Conservation (phyloP, 345 rosid species). For the Nasturtium officinale region DNA sequence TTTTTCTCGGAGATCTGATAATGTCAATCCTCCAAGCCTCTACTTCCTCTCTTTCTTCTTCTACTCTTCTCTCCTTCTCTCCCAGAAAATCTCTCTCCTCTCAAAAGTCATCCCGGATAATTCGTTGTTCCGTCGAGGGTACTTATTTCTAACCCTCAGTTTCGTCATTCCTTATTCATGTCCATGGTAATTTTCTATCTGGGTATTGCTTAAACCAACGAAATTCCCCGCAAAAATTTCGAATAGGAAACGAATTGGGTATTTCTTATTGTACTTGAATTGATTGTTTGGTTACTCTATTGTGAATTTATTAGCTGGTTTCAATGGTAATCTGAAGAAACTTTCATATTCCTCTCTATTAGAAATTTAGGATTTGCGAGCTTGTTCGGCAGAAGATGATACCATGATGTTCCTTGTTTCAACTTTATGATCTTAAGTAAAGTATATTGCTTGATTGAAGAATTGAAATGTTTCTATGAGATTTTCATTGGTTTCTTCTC, state of each 20-base stretch:
- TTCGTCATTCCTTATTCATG: not conserved
- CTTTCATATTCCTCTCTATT: slow-evolving; percentile 17
- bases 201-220: slow-evolving; percentile 12
- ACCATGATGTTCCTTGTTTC: not conserved
- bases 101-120: slow-evolving; percentile 48
- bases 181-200: not conserved
- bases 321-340: slow-evolving; percentile 8
- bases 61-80: slow-evolving; percentile 49
- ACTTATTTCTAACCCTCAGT: not conserved
- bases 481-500: not conserved
- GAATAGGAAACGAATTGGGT: slow-evolving; percentile 14
- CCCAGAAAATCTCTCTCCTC: slow-evolving; percentile 42
- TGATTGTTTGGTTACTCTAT: slow-evolving; percentile 12
- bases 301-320: not conserved
- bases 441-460: not conserved
- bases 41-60: slow-evolving; percentile 49
- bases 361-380: not conserved
- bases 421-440: not conserved
- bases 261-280: not conserved
- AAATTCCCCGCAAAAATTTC: not conserved
- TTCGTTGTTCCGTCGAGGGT: slow-evolving; percentile 79
- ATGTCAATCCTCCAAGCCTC: slow-evolving; percentile 42
- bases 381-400: not conserved
- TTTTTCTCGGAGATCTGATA: slow-evolving; percentile 2
- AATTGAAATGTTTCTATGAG: not conserved